Base-by-base conservation (phyloP, 2,329 filamentous ascomycete species). In the Myriosclerotinia curreyana region DNA sequence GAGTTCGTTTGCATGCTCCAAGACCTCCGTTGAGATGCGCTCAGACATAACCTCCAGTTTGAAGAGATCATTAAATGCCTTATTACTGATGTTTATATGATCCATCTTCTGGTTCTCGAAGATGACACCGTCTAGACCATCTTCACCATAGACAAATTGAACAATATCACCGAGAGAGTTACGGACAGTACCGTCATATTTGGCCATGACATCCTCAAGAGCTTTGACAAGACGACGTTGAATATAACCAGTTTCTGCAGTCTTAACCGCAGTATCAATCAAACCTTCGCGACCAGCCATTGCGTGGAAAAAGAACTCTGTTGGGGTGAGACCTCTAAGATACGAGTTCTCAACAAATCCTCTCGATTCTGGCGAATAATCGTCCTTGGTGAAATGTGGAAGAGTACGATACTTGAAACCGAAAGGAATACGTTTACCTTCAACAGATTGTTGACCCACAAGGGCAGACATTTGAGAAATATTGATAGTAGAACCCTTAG, bases 261-360 rank as follows among this genome's bases (percentile, higher is more conserved):
- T 99, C 84, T 99, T 99, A 79, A 99, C 96, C 70, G 95, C 95
- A 60, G 95, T 99, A 83, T 99, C 95, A 72, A 99, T 99, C 63
- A 99, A 83, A 96, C 95, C 95, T 79, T 99, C 95, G 81, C 95
- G 88, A 92, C 95, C 95, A 82, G 95, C 95, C 95, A 99, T 99
- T 75, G 95, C 95, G 84, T 99, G 95, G 84, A 99, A 99, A 81
- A 97, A 99, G 80, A 99, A 99, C 72, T 99, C 95, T 0, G 91
- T 89, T 0, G 95, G 95, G 0, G 96, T 99, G 65, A 99, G 80
- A 64, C 95, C 95, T 81, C 95, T 91, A 15, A 99, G 85, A 73
- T 99, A 99, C 0, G 95, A 99, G 79, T 99, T 99, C 78, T 99
- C 95, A 25, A 99, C 95, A 74, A 99, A 99, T 50, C 95, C 95